Conservation (phyloP, 257 asterid species). For the Rubia yunnanensis region DNA sequence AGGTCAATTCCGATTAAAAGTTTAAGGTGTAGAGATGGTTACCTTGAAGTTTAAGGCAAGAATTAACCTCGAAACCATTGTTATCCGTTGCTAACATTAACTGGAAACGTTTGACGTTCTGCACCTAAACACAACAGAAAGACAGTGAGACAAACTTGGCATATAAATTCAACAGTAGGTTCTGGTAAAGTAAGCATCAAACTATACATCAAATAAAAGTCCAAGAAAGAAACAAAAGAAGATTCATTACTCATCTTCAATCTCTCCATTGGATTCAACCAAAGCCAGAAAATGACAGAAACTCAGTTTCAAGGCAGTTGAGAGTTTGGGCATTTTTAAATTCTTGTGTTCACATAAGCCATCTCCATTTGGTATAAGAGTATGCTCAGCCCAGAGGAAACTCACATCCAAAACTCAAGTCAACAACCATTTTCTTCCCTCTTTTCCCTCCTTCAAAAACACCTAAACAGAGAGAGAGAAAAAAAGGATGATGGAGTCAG, state of each 20-base stretch:
- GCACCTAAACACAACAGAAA: neutral
- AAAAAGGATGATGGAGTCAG: conserved; percentile 39
- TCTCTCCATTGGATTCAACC: neutral
- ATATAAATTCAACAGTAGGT: neutral
- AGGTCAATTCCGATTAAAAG: conserved; percentile 6
- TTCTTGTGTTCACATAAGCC: neutral
- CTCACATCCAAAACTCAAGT: neutral
- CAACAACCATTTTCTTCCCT: neutral
- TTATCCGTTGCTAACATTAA: too few species aligned
- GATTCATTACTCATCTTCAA: conserved; percentile 17
- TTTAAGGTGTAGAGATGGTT: neutral
- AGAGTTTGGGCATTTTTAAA: neutral
- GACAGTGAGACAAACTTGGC: neutral
- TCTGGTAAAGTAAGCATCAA: neutral
- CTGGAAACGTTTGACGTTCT: neutral
- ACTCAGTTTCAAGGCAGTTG: neutral
- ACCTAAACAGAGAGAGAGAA: neutral
- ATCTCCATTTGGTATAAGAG: conserved; percentile 1
- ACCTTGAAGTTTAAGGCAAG: neutral
- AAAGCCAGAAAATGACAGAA: neutral
- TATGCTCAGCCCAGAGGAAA: neutral
- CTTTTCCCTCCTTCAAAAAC: neutral
- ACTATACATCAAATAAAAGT: conserved; percentile 25
- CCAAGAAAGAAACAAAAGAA: conserved; percentile 35
- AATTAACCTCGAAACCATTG: neutral